These are phyloP conservation scores for Apophysomyces elegans DNA, from an alignment of 371 early-diverging fungal species.

Conservation along the genomic window DNA sequence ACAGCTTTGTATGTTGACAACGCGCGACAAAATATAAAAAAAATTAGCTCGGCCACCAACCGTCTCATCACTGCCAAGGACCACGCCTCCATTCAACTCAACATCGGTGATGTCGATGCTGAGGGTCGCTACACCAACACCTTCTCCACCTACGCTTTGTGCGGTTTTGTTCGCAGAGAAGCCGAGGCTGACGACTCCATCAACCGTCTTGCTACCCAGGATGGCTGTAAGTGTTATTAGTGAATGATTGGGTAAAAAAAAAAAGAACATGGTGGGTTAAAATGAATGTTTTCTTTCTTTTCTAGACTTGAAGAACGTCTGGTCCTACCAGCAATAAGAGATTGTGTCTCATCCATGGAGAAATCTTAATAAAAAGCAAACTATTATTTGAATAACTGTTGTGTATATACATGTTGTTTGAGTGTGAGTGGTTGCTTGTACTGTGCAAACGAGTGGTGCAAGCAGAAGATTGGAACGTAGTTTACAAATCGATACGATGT, in stretches of 20 bases:
- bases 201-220: slow-evolving; percentile 93
- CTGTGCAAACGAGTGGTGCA: too few species aligned
- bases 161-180: slow-evolving; percentile 89
- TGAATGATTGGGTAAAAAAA: neutral
- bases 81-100: slow-evolving; percentile 98
- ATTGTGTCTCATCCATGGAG: slow-evolving; percentile 15
- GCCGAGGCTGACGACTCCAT: slow-evolving; percentile 97
- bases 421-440: too few species aligned
- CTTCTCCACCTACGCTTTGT: slow-evolving; percentile 90
- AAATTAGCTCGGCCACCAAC: slow-evolving; percentile 55
- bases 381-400: neutral
- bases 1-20: too few species aligned
- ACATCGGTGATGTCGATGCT: slow-evolving; percentile 94
- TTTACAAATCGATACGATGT: too few species aligned
- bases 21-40: neutral
- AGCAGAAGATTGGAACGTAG: too few species aligned
- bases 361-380: slow-evolving; percentile 25
- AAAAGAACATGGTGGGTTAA: neutral
- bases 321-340: slow-evolving; percentile 54
- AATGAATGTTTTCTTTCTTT: neutral
- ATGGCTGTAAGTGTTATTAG: slow-evolving; percentile 67
- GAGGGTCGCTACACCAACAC: slow-evolving; percentile 80
- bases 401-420: neutral
- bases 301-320: slow-evolving; percentile 56
- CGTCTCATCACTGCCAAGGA: slow-evolving; percentile 77